Evolutionary conservation across 2,329 filamentous ascomycete genomes (phyloP), one percentile per base, ranked within the genome.

Genomic region (Aspergillus clavatus): DNA sequence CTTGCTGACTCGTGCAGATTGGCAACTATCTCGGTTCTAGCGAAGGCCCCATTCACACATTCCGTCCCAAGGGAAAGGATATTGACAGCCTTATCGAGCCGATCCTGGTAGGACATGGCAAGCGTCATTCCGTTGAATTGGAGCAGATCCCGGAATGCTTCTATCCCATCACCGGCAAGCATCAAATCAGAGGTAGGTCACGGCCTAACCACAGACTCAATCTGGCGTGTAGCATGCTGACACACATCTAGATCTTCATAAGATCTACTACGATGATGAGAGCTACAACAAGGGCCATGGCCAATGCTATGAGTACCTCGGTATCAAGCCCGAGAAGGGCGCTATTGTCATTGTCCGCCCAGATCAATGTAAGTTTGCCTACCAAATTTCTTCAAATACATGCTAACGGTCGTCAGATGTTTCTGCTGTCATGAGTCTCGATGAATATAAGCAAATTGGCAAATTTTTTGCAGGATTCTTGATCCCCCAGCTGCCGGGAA

Each of bases 61-160:
- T 74, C 46, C 81, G 77, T 0, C 69, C 73, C 0, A 16, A 56
- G 0, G 56, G 46, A 0, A 53, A 55, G 4, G 71, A 81, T 46
- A 60, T 71, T 4, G 80, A 83, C 54, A 75, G 72, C 43, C 59
- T 82, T 18, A 78, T 85, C 45, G 79, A 84, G 51, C 65, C 72
- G 0, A 68, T 83, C 2, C 67, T 84, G 1, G 71, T 84, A 0
- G 65, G 81, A 0, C 66, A 68, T 4, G 75, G 74, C 3, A 66
- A 72, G 16, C 73, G 80, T 6, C 56, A 67, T 2, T 59, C 68
- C 6, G 66, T 79, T 0, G 72, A 81, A 40, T 71, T 78, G 33
- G 69, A 74, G 4, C 63, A 76, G 38, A 79, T 83, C 5, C 81
- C 79, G 0, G 59, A 66, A 1, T 73, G 72, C 41, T 85, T 83